Evolutionary conservation across 352 stramenopile species (phyloP).

Genomic region (Globisporangium solare): DNA sequence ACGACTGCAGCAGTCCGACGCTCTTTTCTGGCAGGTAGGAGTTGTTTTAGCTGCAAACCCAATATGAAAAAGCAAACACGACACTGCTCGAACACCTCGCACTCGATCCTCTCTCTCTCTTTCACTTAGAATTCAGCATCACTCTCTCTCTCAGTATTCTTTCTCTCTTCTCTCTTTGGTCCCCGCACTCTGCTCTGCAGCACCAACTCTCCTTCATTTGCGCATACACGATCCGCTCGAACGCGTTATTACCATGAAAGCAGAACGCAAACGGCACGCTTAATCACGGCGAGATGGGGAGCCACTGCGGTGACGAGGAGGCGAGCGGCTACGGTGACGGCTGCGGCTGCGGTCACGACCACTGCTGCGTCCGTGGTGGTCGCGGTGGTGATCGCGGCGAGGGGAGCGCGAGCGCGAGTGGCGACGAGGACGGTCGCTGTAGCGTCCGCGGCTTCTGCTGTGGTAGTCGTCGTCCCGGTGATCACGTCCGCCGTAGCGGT

Average conservation of each 20-base stretch:
- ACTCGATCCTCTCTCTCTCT: slow-evolving; percentile 10
- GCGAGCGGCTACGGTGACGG: slow-evolving; percentile 41
- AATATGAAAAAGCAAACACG: slow-evolving; percentile 8
- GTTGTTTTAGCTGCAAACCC: not conserved
- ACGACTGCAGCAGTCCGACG: not conserved
- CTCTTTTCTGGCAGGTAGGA: not conserved
- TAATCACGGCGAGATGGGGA: slow-evolving; percentile 53
- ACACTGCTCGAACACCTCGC: slow-evolving; percentile 4
- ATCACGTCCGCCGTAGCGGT: slow-evolving; percentile 19
- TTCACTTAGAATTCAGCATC: slow-evolving; percentile 10
- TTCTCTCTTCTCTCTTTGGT: slow-evolving; percentile 5
- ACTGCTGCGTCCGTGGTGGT: slow-evolving; percentile 12
- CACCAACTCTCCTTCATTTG: not conserved
- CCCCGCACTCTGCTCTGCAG: slow-evolving; percentile 4
- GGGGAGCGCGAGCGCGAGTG: slow-evolving; percentile 36
- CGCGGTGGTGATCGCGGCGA: slow-evolving; percentile 20
- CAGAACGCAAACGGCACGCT: slow-evolving; percentile 10
- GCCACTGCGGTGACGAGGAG: slow-evolving; percentile 33
- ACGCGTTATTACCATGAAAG: not conserved
- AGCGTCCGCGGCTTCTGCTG: slow-evolving; percentile 22
- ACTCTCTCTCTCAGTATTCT: slow-evolving; percentile 14
- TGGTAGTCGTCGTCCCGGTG: slow-evolving; percentile 20
- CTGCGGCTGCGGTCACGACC: slow-evolving; percentile 27
- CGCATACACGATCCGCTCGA: not conserved
- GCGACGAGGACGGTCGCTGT: slow-evolving; percentile 24